A percentile compares a stretch with the other conserved stretches of the same genome.
Evolutionary conservation across 805 yeast species (phyloP).

Genomic region (Yarrowia sp.): DNA sequence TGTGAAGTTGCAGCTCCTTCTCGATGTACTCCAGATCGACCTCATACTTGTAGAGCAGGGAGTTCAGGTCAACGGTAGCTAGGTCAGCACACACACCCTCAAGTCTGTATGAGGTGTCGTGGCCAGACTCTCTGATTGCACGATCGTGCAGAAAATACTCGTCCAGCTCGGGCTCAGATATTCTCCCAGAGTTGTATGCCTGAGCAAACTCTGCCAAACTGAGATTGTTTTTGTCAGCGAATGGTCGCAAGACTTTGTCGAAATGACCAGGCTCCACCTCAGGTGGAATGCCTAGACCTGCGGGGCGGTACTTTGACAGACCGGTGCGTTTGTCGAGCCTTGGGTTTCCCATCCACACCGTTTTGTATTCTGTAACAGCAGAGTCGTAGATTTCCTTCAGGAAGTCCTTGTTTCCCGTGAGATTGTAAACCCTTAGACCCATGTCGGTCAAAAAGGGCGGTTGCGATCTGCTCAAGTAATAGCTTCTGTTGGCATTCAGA

Average conservation of each 20-base stretch:
- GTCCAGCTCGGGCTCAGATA: constrained; percentile 82
- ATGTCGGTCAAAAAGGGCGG: constrained; percentile 97
- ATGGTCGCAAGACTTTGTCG: constrained; percentile 70
- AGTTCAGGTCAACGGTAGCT: constrained; percentile 89
- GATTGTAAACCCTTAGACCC: constrained; percentile 71
- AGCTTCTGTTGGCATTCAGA: constrained; percentile 90
- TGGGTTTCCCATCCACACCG: constrained; percentile 80
- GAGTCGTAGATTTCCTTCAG: constrained; percentile 70
- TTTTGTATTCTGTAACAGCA: constrained; percentile 84
- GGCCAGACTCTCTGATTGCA: constrained; percentile 96
- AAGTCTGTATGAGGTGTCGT: constrained; percentile 88
- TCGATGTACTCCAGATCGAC: constrained; percentile 68
- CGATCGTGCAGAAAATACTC: constrained; percentile 89
- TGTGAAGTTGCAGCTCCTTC: constrained; percentile 55
- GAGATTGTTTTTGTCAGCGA: constrained; percentile 65
- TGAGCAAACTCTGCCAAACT: constrained; percentile 68
- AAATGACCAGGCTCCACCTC: constrained; percentile 95
- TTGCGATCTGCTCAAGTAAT: constrained; percentile 89
- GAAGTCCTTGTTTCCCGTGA: constrained; percentile 60
- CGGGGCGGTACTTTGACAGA: constrained; percentile 87
- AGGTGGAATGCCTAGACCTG: constrained; percentile 93
- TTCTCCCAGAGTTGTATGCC: constrained; percentile 68
- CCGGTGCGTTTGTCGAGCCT: constrained; percentile 77
- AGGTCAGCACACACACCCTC: constrained; percentile 89
- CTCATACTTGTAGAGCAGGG: constrained; percentile 88